Evolutionary conservation across 1,139 yeast genomes (phyloP), one percentile per base, ranked within the genome.

Genomic region (Geotrichum aggregatum): DNA sequence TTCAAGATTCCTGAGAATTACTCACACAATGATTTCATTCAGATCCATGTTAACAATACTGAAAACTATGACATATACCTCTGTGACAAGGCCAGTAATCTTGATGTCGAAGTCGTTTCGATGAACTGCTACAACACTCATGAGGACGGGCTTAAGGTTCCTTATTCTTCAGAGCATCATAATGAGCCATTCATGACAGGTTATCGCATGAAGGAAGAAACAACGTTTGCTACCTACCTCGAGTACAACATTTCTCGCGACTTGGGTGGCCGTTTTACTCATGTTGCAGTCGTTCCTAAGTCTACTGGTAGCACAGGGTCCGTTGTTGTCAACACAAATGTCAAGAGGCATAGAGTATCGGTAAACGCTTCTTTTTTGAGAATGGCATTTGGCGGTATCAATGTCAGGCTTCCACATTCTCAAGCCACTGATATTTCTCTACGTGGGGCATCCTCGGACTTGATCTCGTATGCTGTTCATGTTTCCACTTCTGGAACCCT

Each of bases 381-480:
- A 14, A 30, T 52, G 46, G 3, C 49, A 33, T 31, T 52, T 26
- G 49, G 55, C 5, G 49, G 53, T 8, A 26, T 55, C 40, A 40
- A 43, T 33, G 46, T 47, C 16, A 47, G 50, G 18, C 30, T 52
- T 16, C 35, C 44, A 39, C 63, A 76, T n/a, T 73, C 80, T 8
- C 65, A 79, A 11, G 64, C 74, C 2, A 69, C 73, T 1, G 77
- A 74, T 53, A 64, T 83, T 33, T 67, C 74, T 11, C 66, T 80
- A 13, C 76, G 78, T 1, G 77, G 78, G 2, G 78, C 82, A 0
- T 76, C 80, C 76, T 78, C 81, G 48, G 80, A 87, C 61, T 61
- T 84, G 8, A 64, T 82, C 30, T 79, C 83, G 0, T 83, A 79
- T 60, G 71, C 68, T 19, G 62, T 81, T 13, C 50, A 46, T 7